Conservation (phyloP, 257 asterid genomes). For the Solanum paucissectum region DNA sequence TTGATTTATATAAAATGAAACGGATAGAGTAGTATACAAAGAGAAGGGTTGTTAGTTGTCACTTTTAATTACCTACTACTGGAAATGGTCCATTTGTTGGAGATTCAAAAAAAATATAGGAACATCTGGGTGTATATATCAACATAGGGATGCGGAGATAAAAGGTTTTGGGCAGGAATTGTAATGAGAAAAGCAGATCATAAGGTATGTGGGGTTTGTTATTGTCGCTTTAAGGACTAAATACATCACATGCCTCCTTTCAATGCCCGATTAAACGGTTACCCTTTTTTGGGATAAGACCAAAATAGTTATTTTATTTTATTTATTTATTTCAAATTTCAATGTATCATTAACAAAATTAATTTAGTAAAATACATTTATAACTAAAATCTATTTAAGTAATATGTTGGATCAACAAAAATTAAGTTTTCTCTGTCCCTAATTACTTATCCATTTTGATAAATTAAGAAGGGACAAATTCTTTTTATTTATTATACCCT, state of each 20-base stretch:
- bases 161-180: background rate
- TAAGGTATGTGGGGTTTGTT: background rate
- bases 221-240: background rate
- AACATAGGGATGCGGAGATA: background rate
- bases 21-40: no score
- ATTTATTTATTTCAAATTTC: no score
- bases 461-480: no score
- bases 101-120: background rate
- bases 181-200: background rate
- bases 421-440: rapidly evolving
- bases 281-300: background rate
- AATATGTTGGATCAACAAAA: no score
- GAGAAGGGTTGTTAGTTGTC: background rate
- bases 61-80: background rate
- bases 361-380: no score
- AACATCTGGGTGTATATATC: background rate
- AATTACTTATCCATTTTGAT: no score
- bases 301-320: no score
- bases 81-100: background rate
- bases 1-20: no score
- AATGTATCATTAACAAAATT: no score
- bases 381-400: no score
- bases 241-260: background rate
- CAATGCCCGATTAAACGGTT: background rate
- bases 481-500: no score